Percentiles rank a stretch among this genome's conserved stretches.
These are phyloP conservation scores for Vachellia collinsii DNA, from an alignment of 306 rosid genomes.

Conservation along the genomic window DNA sequence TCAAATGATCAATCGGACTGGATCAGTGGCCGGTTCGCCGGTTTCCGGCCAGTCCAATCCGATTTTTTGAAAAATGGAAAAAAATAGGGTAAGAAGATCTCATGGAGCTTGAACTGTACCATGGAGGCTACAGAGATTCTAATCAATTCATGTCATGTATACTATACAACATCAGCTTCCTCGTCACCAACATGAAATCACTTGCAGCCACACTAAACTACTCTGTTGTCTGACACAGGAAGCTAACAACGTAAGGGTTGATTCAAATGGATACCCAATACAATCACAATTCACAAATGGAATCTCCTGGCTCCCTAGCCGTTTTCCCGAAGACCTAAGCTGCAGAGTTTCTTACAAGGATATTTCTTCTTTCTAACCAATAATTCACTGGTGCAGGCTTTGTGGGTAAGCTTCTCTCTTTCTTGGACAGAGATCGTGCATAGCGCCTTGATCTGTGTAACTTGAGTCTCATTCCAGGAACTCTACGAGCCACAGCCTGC, in stretches of 20 bases:
- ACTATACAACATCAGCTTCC: background rate
- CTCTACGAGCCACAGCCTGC: conserved; percentile 72
- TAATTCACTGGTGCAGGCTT: conserved; percentile 56
- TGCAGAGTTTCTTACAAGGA: background rate
- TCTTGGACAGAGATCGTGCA: conserved; percentile 27
- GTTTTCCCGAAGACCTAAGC: background rate
- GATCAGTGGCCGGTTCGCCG: too few species aligned
- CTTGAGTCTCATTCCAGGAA: conserved; percentile 59
- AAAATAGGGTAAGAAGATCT: background rate
- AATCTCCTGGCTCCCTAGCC: background rate
- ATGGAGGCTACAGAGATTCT: background rate
- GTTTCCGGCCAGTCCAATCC: too few species aligned
- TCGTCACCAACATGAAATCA: background rate
- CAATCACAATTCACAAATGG: background rate
- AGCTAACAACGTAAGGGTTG: background rate
- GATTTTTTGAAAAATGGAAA: too few species aligned
- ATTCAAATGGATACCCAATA: background rate
- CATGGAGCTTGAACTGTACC: background rate
- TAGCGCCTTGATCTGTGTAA: conserved; percentile 57
- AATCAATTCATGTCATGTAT: background rate
- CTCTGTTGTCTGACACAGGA: background rate
- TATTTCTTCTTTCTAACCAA: conserved; percentile 46
- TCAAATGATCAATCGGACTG: too few species aligned
- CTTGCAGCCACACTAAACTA: background rate
- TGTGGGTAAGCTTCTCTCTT: conserved; percentile 35